These are phyloP conservation scores for Erodium chrysanthum DNA, from an alignment of 441 rosid genomes.

Conservation along the genomic window DNA sequence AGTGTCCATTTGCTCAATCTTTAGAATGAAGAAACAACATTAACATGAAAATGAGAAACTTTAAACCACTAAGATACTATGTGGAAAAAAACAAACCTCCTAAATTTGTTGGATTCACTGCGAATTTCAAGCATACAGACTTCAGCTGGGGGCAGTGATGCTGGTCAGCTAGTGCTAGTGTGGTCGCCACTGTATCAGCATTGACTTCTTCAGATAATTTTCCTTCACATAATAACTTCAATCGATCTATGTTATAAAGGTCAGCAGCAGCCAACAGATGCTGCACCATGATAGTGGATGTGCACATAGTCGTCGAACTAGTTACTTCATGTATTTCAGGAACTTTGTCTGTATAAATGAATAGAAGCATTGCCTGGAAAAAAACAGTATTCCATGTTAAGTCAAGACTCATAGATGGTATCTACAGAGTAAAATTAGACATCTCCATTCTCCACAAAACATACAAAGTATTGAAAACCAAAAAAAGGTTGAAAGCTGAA, in stretches of 20 bases:
- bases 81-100: slow-evolving; percentile 22
- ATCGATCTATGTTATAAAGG: slow-evolving; percentile 73
- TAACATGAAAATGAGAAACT: neutral
- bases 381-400: neutral
- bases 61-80: neutral
- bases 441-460: neutral
- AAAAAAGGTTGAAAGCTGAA: neutral
- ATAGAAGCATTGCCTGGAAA: slow-evolving; percentile 69
- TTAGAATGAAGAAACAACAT: neutral
- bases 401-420: slow-evolving; percentile 4
- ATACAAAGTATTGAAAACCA: neutral
- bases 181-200: slow-evolving; percentile 73
- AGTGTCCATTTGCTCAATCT: neutral
- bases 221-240: slow-evolving; percentile 54
- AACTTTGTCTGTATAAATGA: slow-evolving; percentile 60
- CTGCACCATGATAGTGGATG: slow-evolving; percentile 66
- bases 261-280: slow-evolving; percentile 91
- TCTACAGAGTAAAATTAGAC: neutral
- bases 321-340: slow-evolving; percentile 71
- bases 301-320: slow-evolving; percentile 59
- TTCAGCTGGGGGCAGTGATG: slow-evolving; percentile 77
- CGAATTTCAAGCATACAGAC: slow-evolving; percentile 69
- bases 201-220: slow-evolving; percentile 65
- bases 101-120: slow-evolving; percentile 50
- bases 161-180: slow-evolving; percentile 78